A percentile compares a stretch with the other conserved stretches of the same genome.
Evolutionary conservation across 805 yeast genomes (phyloP).

Genomic region (Debaryomyces maramus): DNA sequence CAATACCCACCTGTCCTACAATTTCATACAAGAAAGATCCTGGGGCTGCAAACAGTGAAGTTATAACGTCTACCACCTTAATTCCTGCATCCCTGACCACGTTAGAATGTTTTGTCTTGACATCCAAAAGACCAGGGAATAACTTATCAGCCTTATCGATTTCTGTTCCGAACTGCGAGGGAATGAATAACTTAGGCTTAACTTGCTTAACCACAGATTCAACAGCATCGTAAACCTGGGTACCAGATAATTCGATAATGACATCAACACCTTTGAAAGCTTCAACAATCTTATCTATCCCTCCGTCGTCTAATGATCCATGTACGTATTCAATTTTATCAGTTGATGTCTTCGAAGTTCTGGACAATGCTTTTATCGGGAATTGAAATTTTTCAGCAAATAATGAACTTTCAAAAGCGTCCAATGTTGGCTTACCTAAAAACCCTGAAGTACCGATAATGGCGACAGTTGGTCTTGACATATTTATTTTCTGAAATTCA

Average conservation of each 20-base stretch:
- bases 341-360: constrained; percentile 37
- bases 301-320: constrained; percentile 26
- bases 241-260: constrained; percentile 47
- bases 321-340: constrained; percentile 40
- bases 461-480: constrained; percentile 39
- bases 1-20: constrained; percentile 38
- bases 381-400: constrained; percentile 42
- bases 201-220: constrained; percentile 40
- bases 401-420: constrained; percentile 43
- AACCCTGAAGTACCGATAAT: constrained; percentile 54
- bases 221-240: constrained; percentile 30
- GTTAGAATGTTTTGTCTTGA: constrained; percentile 37
- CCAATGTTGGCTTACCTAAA: constrained; percentile 49
- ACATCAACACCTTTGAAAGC: constrained; percentile 51
- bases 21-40: constrained; percentile 35
- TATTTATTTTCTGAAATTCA: not conserved
- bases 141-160: constrained; percentile 21
- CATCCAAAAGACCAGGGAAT: constrained; percentile 35
- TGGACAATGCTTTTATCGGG: constrained; percentile 55
- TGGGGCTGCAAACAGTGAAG: constrained; percentile 38
- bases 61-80: constrained; percentile 46
- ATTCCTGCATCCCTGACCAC: constrained; percentile 44
- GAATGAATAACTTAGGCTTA: constrained; percentile 54
- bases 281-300: constrained; percentile 27
- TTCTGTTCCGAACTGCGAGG: constrained; percentile 62